These are phyloP conservation scores for Fusarium chlamydosporum DNA, from an alignment of 2,329 filamentous ascomycete genomes.

Conservation along the genomic window DNA sequence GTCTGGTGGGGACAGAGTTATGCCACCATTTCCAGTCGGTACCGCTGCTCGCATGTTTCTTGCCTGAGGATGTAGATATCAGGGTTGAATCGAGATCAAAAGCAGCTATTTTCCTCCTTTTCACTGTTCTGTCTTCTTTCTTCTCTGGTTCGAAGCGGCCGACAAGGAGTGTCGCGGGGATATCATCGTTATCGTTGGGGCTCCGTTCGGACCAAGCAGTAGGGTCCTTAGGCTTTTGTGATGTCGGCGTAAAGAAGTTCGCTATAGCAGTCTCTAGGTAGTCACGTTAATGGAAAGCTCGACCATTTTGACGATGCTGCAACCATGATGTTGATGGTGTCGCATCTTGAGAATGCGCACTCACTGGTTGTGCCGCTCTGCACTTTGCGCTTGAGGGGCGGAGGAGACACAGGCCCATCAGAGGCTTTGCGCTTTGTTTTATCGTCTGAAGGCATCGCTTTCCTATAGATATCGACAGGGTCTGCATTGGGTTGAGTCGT, in stretches of 20 bases:
- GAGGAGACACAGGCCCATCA: slow-evolving; percentile 66
- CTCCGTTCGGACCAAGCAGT: slow-evolving; percentile 79
- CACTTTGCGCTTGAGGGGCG: slow-evolving; percentile 66
- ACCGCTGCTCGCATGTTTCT: slow-evolving; percentile 78
- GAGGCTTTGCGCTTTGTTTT: slow-evolving; percentile 55
- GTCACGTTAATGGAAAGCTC: slow-evolving; percentile 25
- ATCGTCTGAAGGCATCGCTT: slow-evolving; percentile 49
- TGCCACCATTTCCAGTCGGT: slow-evolving; percentile 98
- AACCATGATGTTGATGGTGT: neutral
- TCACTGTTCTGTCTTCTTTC: slow-evolving; percentile 53
- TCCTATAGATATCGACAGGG: slow-evolving; percentile 4
- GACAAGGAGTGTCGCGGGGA: slow-evolving; percentile 75
- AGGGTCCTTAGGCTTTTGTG: slow-evolving; percentile 84
- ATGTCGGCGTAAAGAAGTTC: slow-evolving; percentile 89
- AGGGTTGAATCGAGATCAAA: slow-evolving; percentile 91
- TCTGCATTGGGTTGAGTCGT: slow-evolving; percentile 31
- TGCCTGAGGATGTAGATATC: slow-evolving; percentile 83
- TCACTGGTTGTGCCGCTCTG: slow-evolving; percentile 67
- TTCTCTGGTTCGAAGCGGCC: slow-evolving; percentile 74
- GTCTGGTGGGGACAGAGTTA: slow-evolving; percentile 72
- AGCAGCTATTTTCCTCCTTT: slow-evolving; percentile 73
- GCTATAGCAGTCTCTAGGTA: slow-evolving; percentile 75
- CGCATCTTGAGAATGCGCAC: slow-evolving; percentile 29
- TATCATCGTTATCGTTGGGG: slow-evolving; percentile 61
- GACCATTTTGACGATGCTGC: neutral